These are phyloP conservation scores for Paecilomyces sp. DNA, from an alignment of 2,329 filamentous ascomycete genomes.

Conservation along the genomic window DNA sequence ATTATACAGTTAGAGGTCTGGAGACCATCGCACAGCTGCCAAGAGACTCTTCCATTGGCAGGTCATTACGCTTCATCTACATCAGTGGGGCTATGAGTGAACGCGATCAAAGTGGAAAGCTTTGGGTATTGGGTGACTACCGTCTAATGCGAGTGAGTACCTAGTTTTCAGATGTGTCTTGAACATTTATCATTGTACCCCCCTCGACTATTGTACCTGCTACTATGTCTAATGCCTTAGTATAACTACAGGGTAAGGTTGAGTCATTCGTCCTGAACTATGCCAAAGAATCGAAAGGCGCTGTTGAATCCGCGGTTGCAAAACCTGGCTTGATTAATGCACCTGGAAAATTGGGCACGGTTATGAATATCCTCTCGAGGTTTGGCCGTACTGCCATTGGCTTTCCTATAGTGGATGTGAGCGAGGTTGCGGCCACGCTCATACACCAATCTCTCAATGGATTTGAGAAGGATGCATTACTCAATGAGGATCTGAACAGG, in stretches of 20 bases:
- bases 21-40: constrained; percentile 27
- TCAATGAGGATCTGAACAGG: constrained; percentile 36
- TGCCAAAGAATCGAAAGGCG: constrained; percentile 30
- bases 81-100: constrained; percentile 40
- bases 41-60: constrained; percentile 11
- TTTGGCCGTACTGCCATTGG: constrained; percentile 15
- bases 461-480: constrained; percentile 40
- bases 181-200: constrained; percentile 17
- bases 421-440: constrained; percentile 36
- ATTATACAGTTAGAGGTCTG: constrained; percentile 27
- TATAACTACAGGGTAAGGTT: constrained; percentile 35
- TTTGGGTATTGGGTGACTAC: constrained; percentile 30
- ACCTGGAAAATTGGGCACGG: constrained; percentile 25
- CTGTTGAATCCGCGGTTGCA: constrained; percentile 33
- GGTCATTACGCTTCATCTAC: constrained; percentile 43
- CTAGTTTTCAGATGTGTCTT: not conserved
- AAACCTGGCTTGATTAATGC: constrained; percentile 5
- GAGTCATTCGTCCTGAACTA: constrained; percentile 39
- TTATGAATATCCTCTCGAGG: constrained; percentile 22
- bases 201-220: constrained; percentile 26
- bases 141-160: constrained; percentile 40
- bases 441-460: constrained; percentile 40
- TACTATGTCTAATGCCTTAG: not conserved
- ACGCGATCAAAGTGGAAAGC: constrained; percentile 41
- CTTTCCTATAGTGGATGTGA: constrained; percentile 28